Percentiles rank a stretch among this genome's conserved stretches.
Conservation (phyloP, 352 stramenopile species). For the Pythium diclinum region DNA sequence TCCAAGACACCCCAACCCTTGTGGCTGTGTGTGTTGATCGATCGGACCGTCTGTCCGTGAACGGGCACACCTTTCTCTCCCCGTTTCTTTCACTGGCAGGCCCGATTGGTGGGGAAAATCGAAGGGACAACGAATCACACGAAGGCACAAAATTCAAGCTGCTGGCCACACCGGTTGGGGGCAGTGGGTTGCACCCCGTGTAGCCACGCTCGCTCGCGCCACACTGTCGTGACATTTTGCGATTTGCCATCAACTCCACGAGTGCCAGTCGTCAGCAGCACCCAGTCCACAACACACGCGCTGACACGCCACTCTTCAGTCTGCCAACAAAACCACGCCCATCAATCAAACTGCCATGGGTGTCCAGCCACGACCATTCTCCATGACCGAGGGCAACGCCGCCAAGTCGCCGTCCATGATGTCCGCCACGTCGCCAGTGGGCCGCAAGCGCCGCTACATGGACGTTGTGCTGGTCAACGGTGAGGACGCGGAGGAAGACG, state of each 20-base stretch:
- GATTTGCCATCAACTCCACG: slow-evolving; percentile 17
- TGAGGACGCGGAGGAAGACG: slow-evolving; percentile 3
- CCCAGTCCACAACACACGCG: background rate
- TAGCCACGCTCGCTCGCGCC: background rate
- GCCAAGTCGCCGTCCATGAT: slow-evolving; percentile 16
- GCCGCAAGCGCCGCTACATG: slow-evolving; percentile 29
- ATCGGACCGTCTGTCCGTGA: background rate
- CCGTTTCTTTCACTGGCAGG: background rate
- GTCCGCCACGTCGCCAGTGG: slow-evolving; percentile 13
- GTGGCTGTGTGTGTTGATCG: background rate
- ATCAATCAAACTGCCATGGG: slow-evolving; percentile 14
- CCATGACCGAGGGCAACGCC: slow-evolving; percentile 8
- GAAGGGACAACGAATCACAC: slow-evolving; percentile 16
- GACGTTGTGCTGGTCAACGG: slow-evolving; percentile 24
- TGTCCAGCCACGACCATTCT: slow-evolving; percentile 19
- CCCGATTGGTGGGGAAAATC: background rate
- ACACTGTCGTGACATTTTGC: slow-evolving; percentile 11
- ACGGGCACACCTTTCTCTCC: background rate
- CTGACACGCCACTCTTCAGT: background rate
- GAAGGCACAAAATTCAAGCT: background rate
- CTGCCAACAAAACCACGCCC: background rate
- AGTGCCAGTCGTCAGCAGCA: background rate
- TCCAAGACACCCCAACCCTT: slow-evolving; percentile 2
- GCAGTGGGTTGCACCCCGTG: background rate
- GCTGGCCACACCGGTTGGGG: background rate